These are phyloP conservation scores for Botrytis aclada DNA, from an alignment of 2,329 filamentous ascomycete genomes.

Conservation along the genomic window DNA sequence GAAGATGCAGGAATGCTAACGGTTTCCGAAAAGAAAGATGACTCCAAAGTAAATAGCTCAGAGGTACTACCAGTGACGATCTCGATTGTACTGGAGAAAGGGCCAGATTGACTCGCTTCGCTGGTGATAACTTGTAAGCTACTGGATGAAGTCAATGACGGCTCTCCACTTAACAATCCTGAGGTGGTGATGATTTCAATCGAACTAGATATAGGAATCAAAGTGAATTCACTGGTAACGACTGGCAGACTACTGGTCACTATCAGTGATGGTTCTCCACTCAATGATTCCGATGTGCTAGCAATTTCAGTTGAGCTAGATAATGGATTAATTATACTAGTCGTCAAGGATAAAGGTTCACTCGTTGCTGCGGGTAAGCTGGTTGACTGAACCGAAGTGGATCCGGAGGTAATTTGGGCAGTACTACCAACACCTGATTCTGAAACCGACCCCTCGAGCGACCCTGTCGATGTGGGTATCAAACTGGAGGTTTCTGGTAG, in stretches of 20 bases:
- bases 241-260: too few species aligned
- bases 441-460: neutral
- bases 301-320: too few species aligned
- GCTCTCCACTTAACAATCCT: neutral
- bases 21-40: neutral
- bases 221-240: too few species aligned
- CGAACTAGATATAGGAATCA: neutral
- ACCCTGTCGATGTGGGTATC: neutral
- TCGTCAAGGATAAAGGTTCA: neutral
- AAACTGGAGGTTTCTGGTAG: neutral
- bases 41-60: neutral
- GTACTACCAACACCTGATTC: neutral
- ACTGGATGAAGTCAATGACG: neutral
- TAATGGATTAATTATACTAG: neutral
- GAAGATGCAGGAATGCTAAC: neutral
- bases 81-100: neutral
- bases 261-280: too few species aligned
- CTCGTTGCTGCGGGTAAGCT: neutral
- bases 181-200: neutral
- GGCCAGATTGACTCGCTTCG: too few species aligned
- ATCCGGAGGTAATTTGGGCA: neutral
- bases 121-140: neutral
- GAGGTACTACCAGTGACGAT: neutral
- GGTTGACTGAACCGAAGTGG: neutral
- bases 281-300: too few species aligned